These are phyloP conservation scores for Dioszegia crocea DNA, from an alignment of 768 basidiomycete genomes.

Conservation along the genomic window DNA sequence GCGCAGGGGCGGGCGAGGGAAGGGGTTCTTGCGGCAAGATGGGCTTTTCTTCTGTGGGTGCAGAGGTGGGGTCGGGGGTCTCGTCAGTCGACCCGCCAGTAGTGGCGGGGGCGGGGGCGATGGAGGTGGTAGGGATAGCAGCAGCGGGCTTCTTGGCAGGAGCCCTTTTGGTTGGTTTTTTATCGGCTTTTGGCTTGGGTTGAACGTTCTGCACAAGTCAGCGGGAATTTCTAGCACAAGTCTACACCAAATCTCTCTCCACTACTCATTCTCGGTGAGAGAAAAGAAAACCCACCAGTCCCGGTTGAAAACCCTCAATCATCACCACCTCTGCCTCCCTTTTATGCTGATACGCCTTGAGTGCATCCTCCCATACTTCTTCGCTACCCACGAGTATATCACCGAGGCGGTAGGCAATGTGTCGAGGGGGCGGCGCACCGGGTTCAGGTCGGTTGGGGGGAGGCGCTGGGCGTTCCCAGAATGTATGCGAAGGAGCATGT, in stretches of 20 bases:
- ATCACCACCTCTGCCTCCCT: conserved; percentile 32
- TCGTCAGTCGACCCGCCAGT: not conserved
- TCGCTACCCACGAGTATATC: conserved; percentile 27
- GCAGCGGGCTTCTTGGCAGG: not conserved
- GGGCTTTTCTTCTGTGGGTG: not conserved
- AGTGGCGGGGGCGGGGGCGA: not conserved
- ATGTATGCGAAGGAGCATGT: too few species aligned
- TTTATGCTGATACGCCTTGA: conserved; percentile 29
- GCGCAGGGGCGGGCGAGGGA: not conserved
- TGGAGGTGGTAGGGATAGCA: not conserved
- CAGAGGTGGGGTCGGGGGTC: not conserved
- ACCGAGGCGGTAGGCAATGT: conserved; percentile 13
- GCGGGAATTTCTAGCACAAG: not conserved
- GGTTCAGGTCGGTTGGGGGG: not conserved
- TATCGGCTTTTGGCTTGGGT: not conserved
- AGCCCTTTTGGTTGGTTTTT: not conserved
- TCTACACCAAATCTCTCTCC: not conserved
- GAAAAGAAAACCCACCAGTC: not conserved
- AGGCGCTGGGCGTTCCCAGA: not conserved
- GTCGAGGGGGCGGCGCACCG: not conserved
- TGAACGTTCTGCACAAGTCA: too few species aligned
- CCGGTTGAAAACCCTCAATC: conserved; percentile 11
- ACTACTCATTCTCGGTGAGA: too few species aligned
- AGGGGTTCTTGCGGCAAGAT: too few species aligned
- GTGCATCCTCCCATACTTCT: conserved; percentile 31